Conservation (phyloP, 352 stramenopile genomes). For the Globisporangium recalcitrans region DNA sequence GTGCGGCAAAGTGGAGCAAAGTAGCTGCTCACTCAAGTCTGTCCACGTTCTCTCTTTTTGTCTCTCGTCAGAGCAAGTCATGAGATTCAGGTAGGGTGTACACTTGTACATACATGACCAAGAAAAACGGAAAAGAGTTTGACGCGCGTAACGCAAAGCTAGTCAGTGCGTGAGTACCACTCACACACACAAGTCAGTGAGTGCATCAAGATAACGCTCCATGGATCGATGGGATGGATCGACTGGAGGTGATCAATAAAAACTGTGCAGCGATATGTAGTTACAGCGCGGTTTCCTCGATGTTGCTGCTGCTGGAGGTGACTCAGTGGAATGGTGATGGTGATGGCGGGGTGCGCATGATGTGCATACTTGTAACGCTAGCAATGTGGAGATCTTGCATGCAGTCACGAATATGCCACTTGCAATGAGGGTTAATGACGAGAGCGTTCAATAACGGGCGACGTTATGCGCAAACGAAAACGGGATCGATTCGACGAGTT, state of each 20-base stretch:
- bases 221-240: not conserved
- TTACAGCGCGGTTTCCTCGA: not conserved
- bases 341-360: not conserved
- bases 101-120: not conserved
- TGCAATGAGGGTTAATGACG: not conserved
- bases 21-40: too few relatives aligned
- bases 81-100: not conserved
- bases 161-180: not conserved
- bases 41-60: too few relatives aligned
- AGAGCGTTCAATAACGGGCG: not conserved
- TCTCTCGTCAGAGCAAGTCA: not conserved
- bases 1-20: too few relatives aligned
- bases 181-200: not conserved
- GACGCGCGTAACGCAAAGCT: not conserved
- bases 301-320: not conserved
- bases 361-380: conserved; percentile 1
- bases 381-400: not conserved
- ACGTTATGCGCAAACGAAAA: not conserved
- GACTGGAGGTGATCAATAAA: not conserved
- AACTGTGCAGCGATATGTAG: not conserved
- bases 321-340: not conserved
- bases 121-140: not conserved
- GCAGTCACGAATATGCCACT: too few relatives aligned
- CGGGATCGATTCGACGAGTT: not conserved
- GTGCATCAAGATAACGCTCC: not conserved